Percentiles rank a stretch among this genome's conserved stretches.
Evolutionary conservation across 495 filamentous ascomycete species (phyloP).

Genomic region (Ramalina peruviana): DNA sequence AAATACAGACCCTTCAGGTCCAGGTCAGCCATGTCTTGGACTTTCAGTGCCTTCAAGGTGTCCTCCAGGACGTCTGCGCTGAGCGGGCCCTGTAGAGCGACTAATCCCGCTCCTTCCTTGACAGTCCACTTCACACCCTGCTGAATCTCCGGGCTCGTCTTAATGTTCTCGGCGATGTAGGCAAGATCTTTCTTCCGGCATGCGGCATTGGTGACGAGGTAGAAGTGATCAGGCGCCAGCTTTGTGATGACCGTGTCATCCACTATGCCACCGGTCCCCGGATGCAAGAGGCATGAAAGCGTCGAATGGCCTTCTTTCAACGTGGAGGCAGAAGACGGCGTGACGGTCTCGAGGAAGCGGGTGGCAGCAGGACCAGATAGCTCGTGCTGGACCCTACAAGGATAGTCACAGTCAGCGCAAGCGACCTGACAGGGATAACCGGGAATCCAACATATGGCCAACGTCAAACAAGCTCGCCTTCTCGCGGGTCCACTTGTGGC

Average conservation of each 20-base stretch:
- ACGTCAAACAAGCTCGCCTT: slow-evolving; percentile 85
- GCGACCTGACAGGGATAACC: not conserved
- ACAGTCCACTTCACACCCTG: slow-evolving; percentile 55
- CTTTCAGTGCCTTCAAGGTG: slow-evolving; percentile 30
- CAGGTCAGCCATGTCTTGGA: slow-evolving; percentile 35
- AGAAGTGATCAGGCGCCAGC: slow-evolving; percentile 55
- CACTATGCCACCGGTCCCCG: slow-evolving; percentile 73
- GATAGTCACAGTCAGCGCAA: not conserved
- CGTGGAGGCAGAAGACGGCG: slow-evolving; percentile 50
- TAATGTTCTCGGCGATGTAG: slow-evolving; percentile 54
- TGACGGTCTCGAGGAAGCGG: slow-evolving; percentile 64
- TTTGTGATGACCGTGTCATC: slow-evolving; percentile 86
- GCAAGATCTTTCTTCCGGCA: slow-evolving; percentile 74
- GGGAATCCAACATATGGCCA: slow-evolving; percentile 36
- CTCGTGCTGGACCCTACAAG: slow-evolving; percentile 50
- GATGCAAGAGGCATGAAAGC: slow-evolving; percentile 66
- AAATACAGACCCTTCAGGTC: slow-evolving; percentile 65
- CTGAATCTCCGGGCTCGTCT: slow-evolving; percentile 27
- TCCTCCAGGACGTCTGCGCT: slow-evolving; percentile 50
- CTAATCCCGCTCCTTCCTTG: slow-evolving; percentile 47
- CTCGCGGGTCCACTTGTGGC: slow-evolving; percentile 75
- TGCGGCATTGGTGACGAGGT: slow-evolving; percentile 92
- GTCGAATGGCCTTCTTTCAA: slow-evolving; percentile 51
- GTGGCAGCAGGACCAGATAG: slow-evolving; percentile 68
- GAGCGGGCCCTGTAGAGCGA: slow-evolving; percentile 81